Conservation (phyloP, 2,329 filamentous ascomycete species). For the Peltaster fructicola region DNA sequence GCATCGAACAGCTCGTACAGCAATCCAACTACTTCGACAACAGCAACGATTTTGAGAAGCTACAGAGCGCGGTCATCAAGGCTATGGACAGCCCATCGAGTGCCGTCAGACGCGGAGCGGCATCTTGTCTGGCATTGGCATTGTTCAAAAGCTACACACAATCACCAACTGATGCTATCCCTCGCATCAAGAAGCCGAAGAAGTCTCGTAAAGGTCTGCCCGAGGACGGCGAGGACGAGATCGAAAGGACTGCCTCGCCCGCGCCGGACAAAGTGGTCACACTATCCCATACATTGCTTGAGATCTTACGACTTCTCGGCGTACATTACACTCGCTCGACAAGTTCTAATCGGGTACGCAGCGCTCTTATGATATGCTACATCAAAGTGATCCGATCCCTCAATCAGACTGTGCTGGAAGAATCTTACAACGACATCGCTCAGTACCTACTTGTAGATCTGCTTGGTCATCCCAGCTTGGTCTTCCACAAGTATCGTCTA, state of each 20-base stretch:
- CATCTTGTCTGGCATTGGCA: constrained; percentile 67
- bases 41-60: constrained; percentile 72
- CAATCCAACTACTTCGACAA: constrained; percentile 73
- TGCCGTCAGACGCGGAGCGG: constrained; percentile 67
- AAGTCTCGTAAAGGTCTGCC: constrained; percentile 51
- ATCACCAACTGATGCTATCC: constrained; percentile 32
- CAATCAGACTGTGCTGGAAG: constrained; percentile 67
- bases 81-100: constrained; percentile 61
- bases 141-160: constrained; percentile 67
- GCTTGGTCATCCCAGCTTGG: constrained; percentile 56
- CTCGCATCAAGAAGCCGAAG: constrained; percentile 52
- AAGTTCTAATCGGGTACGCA: constrained; percentile 63
- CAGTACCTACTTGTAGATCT: constrained; percentile 67
- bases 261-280: constrained; percentile 55
- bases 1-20: constrained; percentile 54
- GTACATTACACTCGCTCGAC: constrained; percentile 61
- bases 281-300: constrained; percentile 55
- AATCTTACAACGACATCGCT: constrained; percentile 64
- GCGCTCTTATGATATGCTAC: constrained; percentile 76
- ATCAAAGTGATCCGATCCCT: constrained; percentile 61
- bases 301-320: constrained; percentile 65
- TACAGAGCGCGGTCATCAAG: constrained; percentile 72
- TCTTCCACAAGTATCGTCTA: constrained; percentile 72
- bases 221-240: constrained; percentile 47
- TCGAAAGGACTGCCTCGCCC: constrained; percentile 54